Conservation (phyloP, 345 rosid species). For the Citrus australasica region DNA sequence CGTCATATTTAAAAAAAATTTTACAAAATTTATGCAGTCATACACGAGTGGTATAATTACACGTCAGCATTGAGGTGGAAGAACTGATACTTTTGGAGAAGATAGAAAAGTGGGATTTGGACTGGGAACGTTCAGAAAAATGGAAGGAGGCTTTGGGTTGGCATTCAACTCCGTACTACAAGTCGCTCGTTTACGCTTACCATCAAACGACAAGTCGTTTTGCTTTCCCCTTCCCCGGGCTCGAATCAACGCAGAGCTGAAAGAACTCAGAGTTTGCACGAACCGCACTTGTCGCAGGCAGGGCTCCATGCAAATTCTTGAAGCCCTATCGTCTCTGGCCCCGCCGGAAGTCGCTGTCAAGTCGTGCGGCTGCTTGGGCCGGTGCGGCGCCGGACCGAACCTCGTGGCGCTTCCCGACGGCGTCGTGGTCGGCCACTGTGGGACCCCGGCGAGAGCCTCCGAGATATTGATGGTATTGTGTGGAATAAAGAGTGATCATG, state of each 20-base stretch:
- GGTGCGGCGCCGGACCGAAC: conserved; percentile 91
- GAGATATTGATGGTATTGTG: conserved; percentile 35
- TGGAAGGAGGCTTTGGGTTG: not conserved
- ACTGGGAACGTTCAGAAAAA: not conserved
- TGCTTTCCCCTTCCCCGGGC: not conserved
- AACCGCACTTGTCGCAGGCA: conserved; percentile 79
- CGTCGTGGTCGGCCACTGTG: conserved; percentile 56
- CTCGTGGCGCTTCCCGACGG: conserved; percentile 67
- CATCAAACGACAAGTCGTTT: not conserved
- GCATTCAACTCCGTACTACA: not conserved
- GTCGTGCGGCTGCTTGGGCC: conserved; percentile 72
- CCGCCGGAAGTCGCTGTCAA: conserved; percentile 60
- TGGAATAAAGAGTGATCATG: conserved; percentile 24
- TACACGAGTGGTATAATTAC: too few species aligned
- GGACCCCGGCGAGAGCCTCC: conserved; percentile 67
- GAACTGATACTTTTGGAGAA: too few species aligned
- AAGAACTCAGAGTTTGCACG: conserved; percentile 75
- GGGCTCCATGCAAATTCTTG: conserved; percentile 68
- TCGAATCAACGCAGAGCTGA: conserved; percentile 24
- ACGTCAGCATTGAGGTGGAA: too few species aligned
- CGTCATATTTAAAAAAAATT: too few species aligned
- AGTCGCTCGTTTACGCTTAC: not conserved
- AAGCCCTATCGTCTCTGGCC: conserved; percentile 53
- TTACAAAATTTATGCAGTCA: too few species aligned
- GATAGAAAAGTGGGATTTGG: too few species aligned